phyloP scores from a whole-genome alignment of 352 stramenopile genomes.

The Pelagophyceae sp. region DNA sequence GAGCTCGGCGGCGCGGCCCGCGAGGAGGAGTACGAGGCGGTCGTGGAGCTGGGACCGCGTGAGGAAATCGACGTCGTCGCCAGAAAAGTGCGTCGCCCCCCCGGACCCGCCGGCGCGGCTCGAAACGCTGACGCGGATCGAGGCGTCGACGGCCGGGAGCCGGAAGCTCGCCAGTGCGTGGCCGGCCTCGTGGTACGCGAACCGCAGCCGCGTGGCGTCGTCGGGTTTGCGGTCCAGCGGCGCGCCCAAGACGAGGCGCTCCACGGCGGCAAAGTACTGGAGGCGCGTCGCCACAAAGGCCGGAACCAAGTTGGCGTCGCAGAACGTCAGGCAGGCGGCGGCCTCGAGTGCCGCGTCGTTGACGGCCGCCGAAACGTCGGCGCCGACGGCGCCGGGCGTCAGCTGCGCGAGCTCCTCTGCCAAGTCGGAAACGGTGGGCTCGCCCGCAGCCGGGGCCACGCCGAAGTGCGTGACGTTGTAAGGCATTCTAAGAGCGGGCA shows the following conservation, averaged over 20 bases:
- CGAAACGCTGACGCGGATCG: not conserved
- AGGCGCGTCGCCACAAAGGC: not conserved
- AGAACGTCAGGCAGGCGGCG: no score
- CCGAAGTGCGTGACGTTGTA: not conserved
- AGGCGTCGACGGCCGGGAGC: not conserved
- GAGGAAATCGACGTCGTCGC: not conserved
- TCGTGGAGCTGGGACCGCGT: not conserved
- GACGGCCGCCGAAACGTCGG: not conserved
- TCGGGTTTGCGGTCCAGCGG: not conserved
- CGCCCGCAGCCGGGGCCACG: not conserved
- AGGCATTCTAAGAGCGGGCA: not conserved
- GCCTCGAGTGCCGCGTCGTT: constrained; percentile 4
- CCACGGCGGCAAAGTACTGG: not conserved
- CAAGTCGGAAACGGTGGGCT: not conserved
- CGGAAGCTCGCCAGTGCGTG: not conserved
- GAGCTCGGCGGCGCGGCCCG: not conserved
- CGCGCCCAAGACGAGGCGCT: not conserved
- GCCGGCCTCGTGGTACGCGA: constrained; percentile 8
- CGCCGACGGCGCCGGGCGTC: not conserved
- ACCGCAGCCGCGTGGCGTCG: not conserved
- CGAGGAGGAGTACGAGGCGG: not conserved
- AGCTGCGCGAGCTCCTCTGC: not conserved
- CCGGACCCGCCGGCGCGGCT: not conserved
- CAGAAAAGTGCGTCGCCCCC: not conserved
- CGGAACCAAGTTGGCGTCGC: no score